These are phyloP conservation scores for Voacanga thouarsii DNA, from an alignment of 257 asterid genomes.

Conservation along the genomic window DNA sequence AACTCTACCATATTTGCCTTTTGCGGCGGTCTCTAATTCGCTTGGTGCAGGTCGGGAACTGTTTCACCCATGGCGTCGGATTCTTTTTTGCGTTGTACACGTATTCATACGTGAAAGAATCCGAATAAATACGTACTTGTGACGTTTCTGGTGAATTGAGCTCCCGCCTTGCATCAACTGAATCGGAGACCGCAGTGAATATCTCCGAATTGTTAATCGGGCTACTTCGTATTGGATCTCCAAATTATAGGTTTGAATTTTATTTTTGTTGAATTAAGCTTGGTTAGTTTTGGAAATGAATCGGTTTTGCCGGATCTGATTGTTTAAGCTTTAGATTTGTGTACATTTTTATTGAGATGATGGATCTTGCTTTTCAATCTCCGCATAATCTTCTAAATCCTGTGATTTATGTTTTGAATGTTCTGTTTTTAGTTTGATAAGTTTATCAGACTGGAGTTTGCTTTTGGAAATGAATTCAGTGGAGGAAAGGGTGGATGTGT, in stretches of 20 bases:
- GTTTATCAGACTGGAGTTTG: not conserved
- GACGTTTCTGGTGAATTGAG: constrained; percentile 29
- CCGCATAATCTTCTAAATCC: not conserved
- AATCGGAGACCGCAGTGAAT: constrained; percentile 61
- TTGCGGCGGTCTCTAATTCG: constrained; percentile 43
- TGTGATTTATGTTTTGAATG: not conserved
- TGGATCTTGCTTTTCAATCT: not conserved
- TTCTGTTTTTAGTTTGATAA: not conserved
- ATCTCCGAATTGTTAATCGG: not conserved
- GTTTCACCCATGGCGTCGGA: constrained; percentile 23
- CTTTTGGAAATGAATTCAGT: not conserved
- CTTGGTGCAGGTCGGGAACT: constrained; percentile 60
- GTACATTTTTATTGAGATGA: not conserved
- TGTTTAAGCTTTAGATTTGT: not conserved
- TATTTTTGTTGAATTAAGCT: not conserved
- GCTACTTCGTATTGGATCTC: constrained; percentile 27
- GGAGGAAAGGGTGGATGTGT: not conserved
- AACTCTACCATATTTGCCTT: not conserved
- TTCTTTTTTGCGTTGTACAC: not conserved
- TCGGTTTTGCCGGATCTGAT: not conserved
- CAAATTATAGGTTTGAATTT: constrained; percentile 18
- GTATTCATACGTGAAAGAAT: constrained; percentile 12
- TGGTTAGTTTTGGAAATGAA: not conserved
- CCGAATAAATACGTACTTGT: not conserved
- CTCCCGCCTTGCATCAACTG: constrained; percentile 91